Base-by-base conservation (phyloP, 1,139 yeast genomes). In the Yamadazyma dendronema region DNA sequence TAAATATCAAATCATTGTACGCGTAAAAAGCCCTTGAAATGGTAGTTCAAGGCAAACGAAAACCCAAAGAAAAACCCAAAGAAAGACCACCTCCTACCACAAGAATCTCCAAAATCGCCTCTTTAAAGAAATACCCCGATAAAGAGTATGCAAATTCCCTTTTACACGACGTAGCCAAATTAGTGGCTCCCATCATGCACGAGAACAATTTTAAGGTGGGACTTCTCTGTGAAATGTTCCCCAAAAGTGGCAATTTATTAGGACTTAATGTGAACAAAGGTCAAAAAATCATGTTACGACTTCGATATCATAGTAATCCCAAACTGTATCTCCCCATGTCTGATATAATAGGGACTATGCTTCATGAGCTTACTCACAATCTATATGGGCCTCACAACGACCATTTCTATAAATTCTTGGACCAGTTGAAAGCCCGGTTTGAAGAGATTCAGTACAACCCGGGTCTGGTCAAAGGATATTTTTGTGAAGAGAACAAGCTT, bases 201-300 rank as follows among this genome's bases (percentile, higher is more conserved):
- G 76, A 77, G 35, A 73, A 81, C 46, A 74, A 75, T 12, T 77
- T 86, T 54, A 77, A 74, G 41, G 92, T 90, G 3, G 81, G 79
- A 1, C 65, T 77, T 0, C 58, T 92, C 15, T 78, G 86, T 48
- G 98, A 92, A 59, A 86, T 92, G 77, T 84, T 67, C 48, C 97
- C 97, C n/a, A 81, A 75, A 46, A 72, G 77, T 51, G 67, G 74
- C 2, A 63, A 73, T 26, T 61, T 92, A 23, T 63, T 90, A 12
- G 97, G 98, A 0, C 61, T 89, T 42, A 92, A 92, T 59, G 89
- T 88, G n/a, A 87, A 88, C 53, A 63, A 63, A n/a, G 97, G 97
- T 1, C 69, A 67, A 44, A 85, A 84, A 57, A 81, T 92, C 15
- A 72, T 84, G 57, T 53, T 92, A 9, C 61, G 97, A 39, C 65